Evolutionary conservation across 2,329 filamentous ascomycete genomes (phyloP), one percentile per base, ranked within the genome.

Genomic region (Aspergillus calidoustus): DNA sequence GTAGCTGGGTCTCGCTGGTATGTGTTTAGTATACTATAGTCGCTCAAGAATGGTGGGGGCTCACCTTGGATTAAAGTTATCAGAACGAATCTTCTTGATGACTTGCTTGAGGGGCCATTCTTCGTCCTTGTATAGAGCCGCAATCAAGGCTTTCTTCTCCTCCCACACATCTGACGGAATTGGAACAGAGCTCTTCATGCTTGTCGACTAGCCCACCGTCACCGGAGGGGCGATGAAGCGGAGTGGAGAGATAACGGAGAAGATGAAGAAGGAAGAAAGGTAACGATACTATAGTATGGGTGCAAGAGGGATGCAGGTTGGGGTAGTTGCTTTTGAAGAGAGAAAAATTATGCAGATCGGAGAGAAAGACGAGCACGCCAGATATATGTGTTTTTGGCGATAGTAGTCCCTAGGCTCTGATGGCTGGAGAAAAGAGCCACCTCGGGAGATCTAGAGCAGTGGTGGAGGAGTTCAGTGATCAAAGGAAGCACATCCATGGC

Each of bases 21-120:
- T n/a, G 30, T n/a, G n/a, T 56, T 68, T 61, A 57, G 47, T 23
- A 55, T 31, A 53, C 17, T 15, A 6, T n/a, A 17, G 4, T 23
- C 8, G 46, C 46, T n/a, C n/a, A 30, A 28, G 7, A 8, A 25
- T 31, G n/a, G 25, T 17, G 31, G 38, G 46, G 11, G 22, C 25
- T n/a, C 59, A 80, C 78, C 77, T 80, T 19, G 78, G 78, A 62
- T 80, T 76, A 66, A 79, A 80, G 57, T 78, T 74, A 23, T 74
- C 71, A 6, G 75, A 76, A 17, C 78, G 76, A 43, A 80, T 78
- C 66, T 78, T 74, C 65, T 80, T 79, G 58, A 79, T 80, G 55
- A 80, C 78, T 58, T 80, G 77, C 60, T 80, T 79, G 55, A 80
- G 67, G 5, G 78, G 78, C 77, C 77, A 80, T 74, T 80, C 77